A percentile compares a stretch with the other conserved stretches of the same genome.
Evolutionary conservation across 495 filamentous ascomycete genomes (phyloP).

Genomic region (Talaromyces trachyspermus): DNA sequence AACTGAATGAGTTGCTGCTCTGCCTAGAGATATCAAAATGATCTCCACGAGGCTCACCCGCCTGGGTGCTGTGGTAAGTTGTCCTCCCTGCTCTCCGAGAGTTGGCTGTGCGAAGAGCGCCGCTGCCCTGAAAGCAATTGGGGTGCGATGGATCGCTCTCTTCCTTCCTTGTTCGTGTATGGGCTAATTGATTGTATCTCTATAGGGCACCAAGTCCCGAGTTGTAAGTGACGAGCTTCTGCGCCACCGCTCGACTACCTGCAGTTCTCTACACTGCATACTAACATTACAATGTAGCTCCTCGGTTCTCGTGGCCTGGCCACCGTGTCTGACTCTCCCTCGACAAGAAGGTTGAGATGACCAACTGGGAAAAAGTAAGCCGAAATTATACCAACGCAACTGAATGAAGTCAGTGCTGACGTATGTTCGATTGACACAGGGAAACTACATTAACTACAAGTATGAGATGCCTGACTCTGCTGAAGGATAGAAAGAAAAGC

Average conservation of each 20-base stretch:
- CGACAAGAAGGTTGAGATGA: slow-evolving; percentile 75
- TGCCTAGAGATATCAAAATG: slow-evolving; percentile 42
- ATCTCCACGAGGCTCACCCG: slow-evolving; percentile 49
- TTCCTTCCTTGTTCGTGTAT: slow-evolving; percentile 1
- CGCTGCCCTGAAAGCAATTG: no score
- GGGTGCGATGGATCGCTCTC: no score
- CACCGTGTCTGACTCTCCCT: slow-evolving; percentile 58
- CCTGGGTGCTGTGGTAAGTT: slow-evolving; percentile 50
- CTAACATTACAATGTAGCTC: slow-evolving; percentile 29
- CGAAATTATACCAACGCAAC: slow-evolving; percentile 2
- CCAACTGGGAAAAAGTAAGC: slow-evolving; percentile 61
- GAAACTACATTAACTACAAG: slow-evolving; percentile 77
- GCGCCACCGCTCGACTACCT: not conserved
- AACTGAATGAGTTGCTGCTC: slow-evolving; percentile 32
- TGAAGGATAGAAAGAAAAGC: not conserved
- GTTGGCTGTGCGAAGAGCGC: no score
- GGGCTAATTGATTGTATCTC: slow-evolving; percentile 18
- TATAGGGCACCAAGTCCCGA: slow-evolving; percentile 43
- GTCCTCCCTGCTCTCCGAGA: no score
- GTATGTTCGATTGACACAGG: slow-evolving; percentile 32
- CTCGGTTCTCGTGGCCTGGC: slow-evolving; percentile 50
- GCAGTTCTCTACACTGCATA: slow-evolving; percentile 8
- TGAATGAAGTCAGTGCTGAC: not conserved
- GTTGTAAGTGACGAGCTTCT: slow-evolving; percentile 41
- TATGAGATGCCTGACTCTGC: slow-evolving; percentile 25